Conservation (phyloP, 352 stramenopile genomes). For the Globisporangium alternatum region DNA sequence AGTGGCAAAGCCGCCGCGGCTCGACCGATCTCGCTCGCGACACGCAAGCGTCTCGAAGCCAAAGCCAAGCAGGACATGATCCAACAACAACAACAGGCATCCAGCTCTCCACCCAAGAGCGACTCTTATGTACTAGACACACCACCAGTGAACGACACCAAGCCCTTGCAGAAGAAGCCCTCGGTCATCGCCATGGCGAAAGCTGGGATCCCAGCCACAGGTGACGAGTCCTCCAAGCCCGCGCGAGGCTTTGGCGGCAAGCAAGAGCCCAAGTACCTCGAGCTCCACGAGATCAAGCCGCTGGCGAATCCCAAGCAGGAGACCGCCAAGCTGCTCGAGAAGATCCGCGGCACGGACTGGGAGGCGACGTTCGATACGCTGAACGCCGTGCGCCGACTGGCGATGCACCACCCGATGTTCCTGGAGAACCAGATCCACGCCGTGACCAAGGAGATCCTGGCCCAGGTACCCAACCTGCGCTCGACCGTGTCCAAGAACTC, state of each 20-base stretch:
- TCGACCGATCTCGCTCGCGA: conserved; percentile 35
- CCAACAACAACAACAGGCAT: conserved; percentile 1
- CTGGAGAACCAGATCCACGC: conserved; percentile 47
- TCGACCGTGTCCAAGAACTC: conserved; percentile 77
- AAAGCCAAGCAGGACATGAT: conserved; percentile 49
- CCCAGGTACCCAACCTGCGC: conserved; percentile 64
- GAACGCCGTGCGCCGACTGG: conserved; percentile 52
- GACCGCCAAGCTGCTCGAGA: conserved; percentile 28
- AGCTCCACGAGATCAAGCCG: conserved; percentile 55
- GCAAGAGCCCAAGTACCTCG: conserved; percentile 66
- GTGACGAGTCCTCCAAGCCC: background rate
- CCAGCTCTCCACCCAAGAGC: background rate
- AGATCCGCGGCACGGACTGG: conserved; percentile 52
- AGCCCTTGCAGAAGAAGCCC: conserved; percentile 3
- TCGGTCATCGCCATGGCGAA: conserved; percentile 3
- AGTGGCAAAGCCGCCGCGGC: conserved; percentile 7
- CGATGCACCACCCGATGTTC: conserved; percentile 42
- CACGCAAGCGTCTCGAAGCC: conserved; percentile 60
- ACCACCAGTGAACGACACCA: background rate
- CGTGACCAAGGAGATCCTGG: conserved; percentile 46
- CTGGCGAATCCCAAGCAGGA: conserved; percentile 60
- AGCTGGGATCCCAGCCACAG: background rate
- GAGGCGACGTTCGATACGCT: conserved; percentile 62
- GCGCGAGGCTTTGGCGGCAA: conserved; percentile 28
- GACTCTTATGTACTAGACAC: background rate